These are phyloP conservation scores for Pelargonium hybrid DNA, from an alignment of 441 rosid genomes.

Conservation along the genomic window DNA sequence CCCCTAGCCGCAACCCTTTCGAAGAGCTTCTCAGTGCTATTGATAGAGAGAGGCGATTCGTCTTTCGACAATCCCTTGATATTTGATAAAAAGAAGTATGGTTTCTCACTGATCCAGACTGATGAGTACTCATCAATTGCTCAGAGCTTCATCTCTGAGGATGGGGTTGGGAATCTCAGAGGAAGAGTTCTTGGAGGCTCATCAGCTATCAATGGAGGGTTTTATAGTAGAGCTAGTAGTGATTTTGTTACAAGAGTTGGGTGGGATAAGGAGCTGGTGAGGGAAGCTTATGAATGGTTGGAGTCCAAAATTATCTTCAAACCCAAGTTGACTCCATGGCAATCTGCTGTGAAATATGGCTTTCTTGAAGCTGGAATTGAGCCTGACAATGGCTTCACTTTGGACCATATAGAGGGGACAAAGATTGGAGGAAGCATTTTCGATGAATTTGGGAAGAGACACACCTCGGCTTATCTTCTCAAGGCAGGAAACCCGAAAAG, in stretches of 20 bases:
- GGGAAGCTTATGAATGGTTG: constrained; percentile 58
- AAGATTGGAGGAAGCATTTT: constrained; percentile 58
- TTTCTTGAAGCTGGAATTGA: constrained; percentile 65
- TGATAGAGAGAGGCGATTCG: constrained; percentile 59
- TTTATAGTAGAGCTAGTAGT: constrained; percentile 57
- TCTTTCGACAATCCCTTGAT: constrained; percentile 52
- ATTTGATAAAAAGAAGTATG: constrained; percentile 30
- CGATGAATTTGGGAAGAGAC: constrained; percentile 50
- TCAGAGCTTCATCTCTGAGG: constrained; percentile 45
- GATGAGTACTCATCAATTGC: constrained; percentile 49
- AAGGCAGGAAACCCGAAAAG: constrained; percentile 33
- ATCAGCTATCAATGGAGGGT: constrained; percentile 59
- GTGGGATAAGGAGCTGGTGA: constrained; percentile 53
- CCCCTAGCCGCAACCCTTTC: constrained; percentile 63
- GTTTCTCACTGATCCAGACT: constrained; percentile 42
- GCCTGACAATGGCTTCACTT: constrained; percentile 53
- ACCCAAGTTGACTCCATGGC: constrained; percentile 61
- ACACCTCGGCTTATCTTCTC: constrained; percentile 68
- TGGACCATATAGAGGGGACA: constrained; percentile 67
- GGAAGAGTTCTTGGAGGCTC: constrained; percentile 77
- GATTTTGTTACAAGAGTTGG: constrained; percentile 38
- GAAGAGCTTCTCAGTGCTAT: constrained; percentile 42
- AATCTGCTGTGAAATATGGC: constrained; percentile 41
- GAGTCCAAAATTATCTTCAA: constrained; percentile 52
- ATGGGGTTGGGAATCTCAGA: constrained; percentile 43